Base-by-base conservation (phyloP, 805 yeast species). In the Komagataella kurtzmanii region DNA sequence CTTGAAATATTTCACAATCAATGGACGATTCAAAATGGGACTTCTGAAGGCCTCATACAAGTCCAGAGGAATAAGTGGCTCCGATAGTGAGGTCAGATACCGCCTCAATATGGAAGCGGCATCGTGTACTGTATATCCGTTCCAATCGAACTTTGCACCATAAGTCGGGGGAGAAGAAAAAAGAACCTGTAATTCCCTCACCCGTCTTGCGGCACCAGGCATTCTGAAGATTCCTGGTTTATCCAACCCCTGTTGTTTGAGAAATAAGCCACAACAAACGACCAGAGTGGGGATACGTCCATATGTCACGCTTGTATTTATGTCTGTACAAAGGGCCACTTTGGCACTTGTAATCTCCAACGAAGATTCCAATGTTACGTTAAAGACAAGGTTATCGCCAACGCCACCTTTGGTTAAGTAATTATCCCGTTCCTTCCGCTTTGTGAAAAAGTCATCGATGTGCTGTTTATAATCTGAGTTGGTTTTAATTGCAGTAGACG, bases 111-210 rank as follows among this genome's bases (percentile, higher is more conserved):
- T 68, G 6, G 73, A 68, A 5, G 75, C 74, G 2, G 76, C 76
- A 58, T 72, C 76, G 57, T 72, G 76, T n/a, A 72, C 76, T 14
- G 67, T 71, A 56, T 67, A 72, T 12, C 76, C 76, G 50, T 72
- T 76, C 76, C 76, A 72, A 52, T 57, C 61, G 50, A 72, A 63
- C 53, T 68, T 69, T 52, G 70, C 70, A 10, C 76, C 76, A 50
- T 68, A 72, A 44, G 66, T 71, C 3, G 76, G 76, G 4, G 75
- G 68, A 1, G 68, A 54, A 54, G 70, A 71, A 61, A 72, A 72
- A n/a, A 69, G 61, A 7, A 65, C 58, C 57, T 72, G 76, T 24
- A 72, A 61, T 53, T 72, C 76, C 54, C 71, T 72, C 49, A 72
- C 60, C 44, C 76, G 59, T 55, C 71, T 72, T 30, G 71, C 64